Evolutionary conservation across 2,329 filamentous ascomycete genomes (phyloP).

Genomic region (Metarhizium humberi): DNA sequence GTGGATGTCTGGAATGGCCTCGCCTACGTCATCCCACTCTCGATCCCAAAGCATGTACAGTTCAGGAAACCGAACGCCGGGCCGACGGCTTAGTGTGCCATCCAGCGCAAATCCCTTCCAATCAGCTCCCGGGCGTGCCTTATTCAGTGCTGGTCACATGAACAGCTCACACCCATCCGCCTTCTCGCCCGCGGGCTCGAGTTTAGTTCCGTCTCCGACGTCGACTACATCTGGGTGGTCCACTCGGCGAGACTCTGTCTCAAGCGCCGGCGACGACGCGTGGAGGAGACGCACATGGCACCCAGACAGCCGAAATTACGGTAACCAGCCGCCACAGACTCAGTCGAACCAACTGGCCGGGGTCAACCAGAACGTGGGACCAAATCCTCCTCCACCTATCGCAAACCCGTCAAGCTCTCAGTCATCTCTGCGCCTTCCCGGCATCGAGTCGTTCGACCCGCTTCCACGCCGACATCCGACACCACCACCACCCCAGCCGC

Average conservation of each 20-base stretch:
- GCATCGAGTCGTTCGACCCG: constrained; percentile 86
- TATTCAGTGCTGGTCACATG: constrained; percentile 41
- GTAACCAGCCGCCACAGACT: constrained; percentile 42
- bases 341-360: constrained; percentile 68
- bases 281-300: constrained; percentile 87
- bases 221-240: constrained; percentile 52
- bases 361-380: constrained; percentile 56
- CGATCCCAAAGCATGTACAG: constrained; percentile 64
- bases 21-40: constrained; percentile 61
- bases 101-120: constrained; percentile 68
- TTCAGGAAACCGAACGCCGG: constrained; percentile 53
- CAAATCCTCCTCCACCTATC: constrained; percentile 40
- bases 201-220: constrained; percentile 56
- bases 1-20: constrained; percentile 59
- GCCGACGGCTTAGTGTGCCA: constrained; percentile 73
- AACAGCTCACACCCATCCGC: constrained; percentile 45
- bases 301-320: constrained; percentile 60
- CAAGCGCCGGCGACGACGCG: constrained; percentile 59
- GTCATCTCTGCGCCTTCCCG: constrained; percentile 62
- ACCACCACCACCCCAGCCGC: constrained; percentile 30
- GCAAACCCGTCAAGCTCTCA: constrained; percentile 41
- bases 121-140: constrained; percentile 50
- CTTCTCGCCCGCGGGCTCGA: constrained; percentile 47
- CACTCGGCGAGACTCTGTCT: constrained; percentile 51
- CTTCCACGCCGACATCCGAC: constrained; percentile 49